Percentiles rank a stretch among this genome's conserved stretches.
Conservation (phyloP, 225 moss, liverwort and hornwort genomes). For the Pseudisothecium myosuroides region DNA sequence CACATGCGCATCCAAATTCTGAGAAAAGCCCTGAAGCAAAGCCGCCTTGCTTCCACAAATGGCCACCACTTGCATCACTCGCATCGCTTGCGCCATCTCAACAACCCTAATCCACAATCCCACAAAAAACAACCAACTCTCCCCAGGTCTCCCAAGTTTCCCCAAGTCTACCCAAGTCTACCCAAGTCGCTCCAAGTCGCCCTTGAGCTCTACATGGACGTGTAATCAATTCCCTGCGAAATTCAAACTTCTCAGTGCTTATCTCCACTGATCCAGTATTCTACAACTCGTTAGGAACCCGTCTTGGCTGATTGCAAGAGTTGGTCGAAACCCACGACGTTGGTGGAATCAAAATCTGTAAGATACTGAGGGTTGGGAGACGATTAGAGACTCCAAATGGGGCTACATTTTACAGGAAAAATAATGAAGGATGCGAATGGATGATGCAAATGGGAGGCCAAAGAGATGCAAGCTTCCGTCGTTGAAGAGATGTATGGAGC, state of each 20-base stretch:
- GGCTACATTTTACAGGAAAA: not conserved
- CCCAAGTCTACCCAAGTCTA: too few relatives aligned
- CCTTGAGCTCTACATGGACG: not conserved
- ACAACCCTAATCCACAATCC: not conserved
- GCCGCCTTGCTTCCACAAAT: constrained; percentile 36
- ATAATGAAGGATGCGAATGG: not conserved
- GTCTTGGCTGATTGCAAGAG: not conserved
- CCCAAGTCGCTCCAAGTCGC: not conserved
- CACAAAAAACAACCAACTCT: not conserved
- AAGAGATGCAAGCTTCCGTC: not conserved
- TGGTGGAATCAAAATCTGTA: too few relatives aligned
- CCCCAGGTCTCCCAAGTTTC: not conserved
- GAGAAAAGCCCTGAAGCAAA: constrained; percentile 18
- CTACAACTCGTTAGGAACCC: not conserved
- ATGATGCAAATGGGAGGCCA: not conserved
- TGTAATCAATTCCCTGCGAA: not conserved
- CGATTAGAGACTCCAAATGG: not conserved
- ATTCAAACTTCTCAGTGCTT: not conserved
- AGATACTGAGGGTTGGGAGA: not conserved
- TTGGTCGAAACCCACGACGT: not conserved
- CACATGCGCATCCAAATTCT: constrained; percentile 9
- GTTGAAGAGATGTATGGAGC: not conserved
- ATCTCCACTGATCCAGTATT: not conserved
- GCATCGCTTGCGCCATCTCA: constrained; percentile 35
- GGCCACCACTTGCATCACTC: constrained; percentile 38